Evolutionary conservation across 352 stramenopile genomes (phyloP), one percentile per base, ranked within the genome.

Genomic region (Phytophthora cajani): DNA sequence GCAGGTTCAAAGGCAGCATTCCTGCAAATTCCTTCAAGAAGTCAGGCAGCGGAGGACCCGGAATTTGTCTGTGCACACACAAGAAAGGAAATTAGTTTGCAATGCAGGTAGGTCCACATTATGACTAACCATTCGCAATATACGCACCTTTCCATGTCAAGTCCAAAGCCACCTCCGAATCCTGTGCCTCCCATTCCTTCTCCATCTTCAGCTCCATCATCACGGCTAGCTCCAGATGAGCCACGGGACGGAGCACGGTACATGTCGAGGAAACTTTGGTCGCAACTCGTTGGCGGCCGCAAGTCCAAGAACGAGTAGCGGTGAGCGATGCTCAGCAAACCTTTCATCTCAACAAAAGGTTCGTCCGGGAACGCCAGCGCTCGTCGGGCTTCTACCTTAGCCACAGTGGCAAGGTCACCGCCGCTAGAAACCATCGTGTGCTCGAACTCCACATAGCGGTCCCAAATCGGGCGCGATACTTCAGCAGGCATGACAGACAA

Each of bases 391-490:
- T 96, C 89, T 25, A 97, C 74, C 67, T 95, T 94, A 16, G 89
- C 84, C 3, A 97, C 83, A 11, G 88, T 93, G 32, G 84, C 85
- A 49, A 97, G 75, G 67, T 97, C 88, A 5, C 89, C 89, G 44
- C 89, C 89, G 40, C 90, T 95, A 55, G 87, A 74, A 19, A 92
- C 89, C 85, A 95, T 94, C 25, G 82, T 93, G 72, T 93, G 88
- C 72, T 97, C 89, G 55, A 95, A 97, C 23, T 89, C 75, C 32
- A 97, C 87, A 51, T 95, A 97, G 33, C 87, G 85, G 50, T 95
- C 84, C 89, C 89, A 97, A 36, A 97, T 92, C 30, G 87, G 87
- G 47, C 88, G 88, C 19, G 88, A 92, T 33, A 89, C 78, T 19
- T 95, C 88, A 2, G 87, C 76, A 2, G 88, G 80, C 87, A 97